Conservation (phyloP, 768 basidiomycete species). For the Boletus bicolor region DNA sequence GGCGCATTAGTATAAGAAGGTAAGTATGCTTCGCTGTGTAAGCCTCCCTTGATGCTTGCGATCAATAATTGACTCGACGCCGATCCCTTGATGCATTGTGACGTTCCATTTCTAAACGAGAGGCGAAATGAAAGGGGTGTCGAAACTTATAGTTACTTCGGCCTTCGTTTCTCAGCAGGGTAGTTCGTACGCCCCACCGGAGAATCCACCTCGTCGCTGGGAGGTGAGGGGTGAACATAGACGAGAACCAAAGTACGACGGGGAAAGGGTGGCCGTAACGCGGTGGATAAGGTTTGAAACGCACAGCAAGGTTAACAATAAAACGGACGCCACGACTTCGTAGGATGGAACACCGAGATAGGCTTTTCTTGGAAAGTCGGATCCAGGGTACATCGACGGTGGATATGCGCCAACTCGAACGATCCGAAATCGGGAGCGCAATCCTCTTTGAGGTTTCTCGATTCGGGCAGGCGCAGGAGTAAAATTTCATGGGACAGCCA, state of each 20-base stretch:
- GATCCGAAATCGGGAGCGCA: constrained; percentile 18
- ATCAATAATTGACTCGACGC: constrained; percentile 9
- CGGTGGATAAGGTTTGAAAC: constrained; percentile 24
- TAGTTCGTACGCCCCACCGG: background rate
- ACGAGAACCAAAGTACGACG: background rate
- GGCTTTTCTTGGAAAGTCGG: constrained; percentile 15
- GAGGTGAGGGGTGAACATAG: background rate
- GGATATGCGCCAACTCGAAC: constrained; percentile 3
- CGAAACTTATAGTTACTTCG: background rate
- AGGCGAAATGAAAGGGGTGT: constrained; percentile 9
- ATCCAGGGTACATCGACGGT: constrained; percentile 4
- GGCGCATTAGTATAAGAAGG: constrained; percentile 5
- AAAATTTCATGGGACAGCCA: constrained; percentile 17
- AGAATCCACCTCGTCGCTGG: background rate
- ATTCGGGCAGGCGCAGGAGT: constrained; percentile 27
- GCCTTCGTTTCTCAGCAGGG: background rate
- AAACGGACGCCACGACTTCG: constrained; percentile 12
- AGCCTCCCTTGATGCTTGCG: constrained; percentile 3
- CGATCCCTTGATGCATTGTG: constrained; percentile 12
- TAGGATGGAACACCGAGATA: constrained; percentile 3
- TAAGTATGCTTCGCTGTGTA: background rate
- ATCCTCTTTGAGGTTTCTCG: constrained; percentile 31
- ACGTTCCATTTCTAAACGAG: constrained; percentile 1
- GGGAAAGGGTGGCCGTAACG: background rate
- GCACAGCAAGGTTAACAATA: constrained; percentile 19